Base-by-base conservation (phyloP, 139 green algal genomes). In the Pedinophyceae sp. region DNA sequence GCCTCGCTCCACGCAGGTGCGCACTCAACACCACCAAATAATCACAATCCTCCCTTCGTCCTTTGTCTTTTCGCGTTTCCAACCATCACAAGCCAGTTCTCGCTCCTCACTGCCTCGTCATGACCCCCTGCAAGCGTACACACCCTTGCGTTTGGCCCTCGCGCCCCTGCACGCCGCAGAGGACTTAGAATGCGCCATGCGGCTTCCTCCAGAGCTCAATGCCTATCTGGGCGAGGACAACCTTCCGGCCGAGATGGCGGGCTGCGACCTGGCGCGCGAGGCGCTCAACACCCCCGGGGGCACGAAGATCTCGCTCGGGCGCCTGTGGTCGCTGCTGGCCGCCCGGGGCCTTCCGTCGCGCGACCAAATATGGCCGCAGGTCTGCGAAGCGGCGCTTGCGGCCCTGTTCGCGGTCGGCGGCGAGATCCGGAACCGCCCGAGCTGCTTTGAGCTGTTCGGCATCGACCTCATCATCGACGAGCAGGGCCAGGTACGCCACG, bases 371-470 rank as follows among this genome's bases (percentile, higher is more conserved):
- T 15, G 34, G 13, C 15, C 34, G 13, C 34, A 45, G 10, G 34
- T 45, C 13, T 10, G 13, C 15, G 34, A n/a, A n/a, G 34, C 34
- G 34, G 15, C 18, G 43, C 52, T n/a, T n/a, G n/a, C n/a, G n/a
- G 46, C 46, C 15, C 46, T 52, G 15, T 52, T 52, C 15, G 46
- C 46, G 15, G 20, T n/a, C n/a, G n/a, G 47, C 27, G 25, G 26
- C 52, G 28, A 29, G 13, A 57, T 57, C 13, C 52, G 27, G 20
- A 24, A 48, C 52, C 26, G 47, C 27, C 26, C 26, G 15, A 57
- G 47, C 52, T 48, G 17, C 52, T 57, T 57, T 57, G 52, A 57
- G 52, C 52, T 57, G 27, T 57, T 43, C 29, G 52, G 52, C 26
- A 48, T 57, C 52, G 52, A 57, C 18, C 27, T 57, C 52, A 57